Evolutionary conservation across 1,284 basidiomycete species (phyloP).

Genomic region (Cryptococcus sp.): DNA sequence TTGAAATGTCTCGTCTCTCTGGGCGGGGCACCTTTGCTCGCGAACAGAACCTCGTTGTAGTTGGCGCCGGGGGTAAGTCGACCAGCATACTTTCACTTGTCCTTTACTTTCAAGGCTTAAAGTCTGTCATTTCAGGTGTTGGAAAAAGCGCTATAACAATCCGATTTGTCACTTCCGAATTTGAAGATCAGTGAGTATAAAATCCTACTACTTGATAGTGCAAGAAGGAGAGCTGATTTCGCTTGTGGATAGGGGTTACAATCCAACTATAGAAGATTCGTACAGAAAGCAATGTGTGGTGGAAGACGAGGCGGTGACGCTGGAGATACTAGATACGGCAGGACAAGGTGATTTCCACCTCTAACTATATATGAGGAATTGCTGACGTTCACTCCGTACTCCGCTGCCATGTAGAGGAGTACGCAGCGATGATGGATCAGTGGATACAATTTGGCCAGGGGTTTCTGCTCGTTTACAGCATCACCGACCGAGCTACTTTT

Average conservation of each 20-base stretch:
- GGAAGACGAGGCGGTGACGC: slow-evolving; percentile 60
- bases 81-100: not conserved
- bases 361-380: too few species aligned
- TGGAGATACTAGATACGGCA: slow-evolving; percentile 62
- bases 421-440: slow-evolving; percentile 59
- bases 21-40: slow-evolving; percentile 4
- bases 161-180: slow-evolving; percentile 55
- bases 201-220: not conserved
- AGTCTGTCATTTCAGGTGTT: slow-evolving; percentile 43
- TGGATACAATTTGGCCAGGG: slow-evolving; percentile 62
- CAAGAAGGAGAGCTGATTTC: too few species aligned
- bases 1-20: not conserved
- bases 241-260: slow-evolving; percentile 46
- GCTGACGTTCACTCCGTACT: too few species aligned
- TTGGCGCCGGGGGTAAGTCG: slow-evolving; percentile 57
- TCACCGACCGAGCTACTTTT: slow-evolving; percentile 59
- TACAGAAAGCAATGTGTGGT: slow-evolving; percentile 58
- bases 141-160: slow-evolving; percentile 59
- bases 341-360: slow-evolving; percentile 49
- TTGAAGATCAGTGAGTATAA: slow-evolving; percentile 56
- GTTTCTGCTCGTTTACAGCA: slow-evolving; percentile 61
- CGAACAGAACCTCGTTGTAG: slow-evolving; percentile 55
- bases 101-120: not conserved
- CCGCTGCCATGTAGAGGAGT: slow-evolving; percentile 36
- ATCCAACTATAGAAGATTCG: slow-evolving; percentile 59